phyloP scores from a whole-genome alignment of 208 protist genomes.

The Crithidia mellificae region DNA sequence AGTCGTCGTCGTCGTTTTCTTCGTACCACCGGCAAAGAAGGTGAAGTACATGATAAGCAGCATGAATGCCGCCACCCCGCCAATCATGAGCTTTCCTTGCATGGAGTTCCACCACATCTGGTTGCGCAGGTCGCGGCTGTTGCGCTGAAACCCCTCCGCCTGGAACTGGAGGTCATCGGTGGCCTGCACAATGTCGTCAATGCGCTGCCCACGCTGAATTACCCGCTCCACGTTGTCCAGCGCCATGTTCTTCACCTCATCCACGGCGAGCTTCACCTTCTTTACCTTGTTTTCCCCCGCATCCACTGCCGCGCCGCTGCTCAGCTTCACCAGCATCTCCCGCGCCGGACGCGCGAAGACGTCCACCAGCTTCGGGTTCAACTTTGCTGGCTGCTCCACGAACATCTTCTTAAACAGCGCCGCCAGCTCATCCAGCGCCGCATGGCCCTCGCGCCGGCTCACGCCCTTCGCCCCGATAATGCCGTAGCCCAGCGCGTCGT shows the following conservation, averaged over 20 bases:
- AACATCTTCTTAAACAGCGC: constrained; percentile 88
- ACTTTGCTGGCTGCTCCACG: constrained; percentile 61
- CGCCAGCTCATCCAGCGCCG: constrained; percentile 68
- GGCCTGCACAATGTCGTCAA: constrained; percentile 89
- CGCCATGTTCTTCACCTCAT: constrained; percentile 83
- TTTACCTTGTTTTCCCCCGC: constrained; percentile 60
- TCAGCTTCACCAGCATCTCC: constrained; percentile 63
- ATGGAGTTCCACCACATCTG: constrained; percentile 90
- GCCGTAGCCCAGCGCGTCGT: constrained; percentile 74
- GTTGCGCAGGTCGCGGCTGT: constrained; percentile 75
- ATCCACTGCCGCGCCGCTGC: constrained; percentile 25
- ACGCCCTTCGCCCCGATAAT: constrained; percentile 56
- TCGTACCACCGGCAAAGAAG: constrained; percentile 57
- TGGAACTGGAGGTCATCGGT: constrained; percentile 89
- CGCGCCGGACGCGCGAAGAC: constrained; percentile 71
- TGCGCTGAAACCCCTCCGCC: constrained; percentile 86
- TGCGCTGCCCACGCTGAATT: constrained; percentile 77
- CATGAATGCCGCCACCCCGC: constrained; percentile 59
- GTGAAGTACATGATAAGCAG: constrained; percentile 80
- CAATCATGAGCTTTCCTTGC: constrained; percentile 74
- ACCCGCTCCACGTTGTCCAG: constrained; percentile 86
- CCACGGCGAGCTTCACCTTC: constrained; percentile 74
- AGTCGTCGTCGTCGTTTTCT: too few species aligned
- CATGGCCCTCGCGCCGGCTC: constrained; percentile 59
- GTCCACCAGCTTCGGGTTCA: constrained; percentile 63